Conservation (phyloP, 148 eudicot genomes). For the Chenopodium quinoa region DNA sequence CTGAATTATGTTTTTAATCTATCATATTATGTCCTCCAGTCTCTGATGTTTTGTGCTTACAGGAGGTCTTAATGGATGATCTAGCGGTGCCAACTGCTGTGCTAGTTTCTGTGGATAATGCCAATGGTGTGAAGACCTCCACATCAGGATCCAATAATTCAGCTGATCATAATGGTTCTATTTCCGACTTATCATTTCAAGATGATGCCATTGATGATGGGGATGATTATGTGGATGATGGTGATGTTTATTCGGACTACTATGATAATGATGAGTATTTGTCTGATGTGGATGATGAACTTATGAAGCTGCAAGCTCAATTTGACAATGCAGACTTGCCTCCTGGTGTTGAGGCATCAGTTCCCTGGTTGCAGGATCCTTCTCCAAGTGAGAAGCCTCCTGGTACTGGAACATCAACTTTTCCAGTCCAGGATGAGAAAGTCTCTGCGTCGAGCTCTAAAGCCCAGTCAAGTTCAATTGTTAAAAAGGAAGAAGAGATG, state of each 20-base stretch:
- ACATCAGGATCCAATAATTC: slow-evolving; percentile 42
- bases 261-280: slow-evolving; percentile 34
- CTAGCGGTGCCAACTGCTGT: slow-evolving; percentile 23
- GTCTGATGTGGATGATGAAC: slow-evolving; percentile 33
- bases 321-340: slow-evolving; percentile 85
- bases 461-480: slow-evolving; percentile 36
- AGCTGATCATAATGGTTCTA: slow-evolving; percentile 37
- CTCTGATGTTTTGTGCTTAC: slow-evolving; percentile 1
- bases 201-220: slow-evolving; percentile 43
- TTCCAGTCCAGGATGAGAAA: slow-evolving; percentile 14
- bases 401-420: slow-evolving; percentile 23
- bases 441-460: slow-evolving; percentile 39
- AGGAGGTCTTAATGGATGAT: slow-evolving; percentile 38
- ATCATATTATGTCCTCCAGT: not conserved
- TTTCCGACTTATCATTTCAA: slow-evolving; percentile 45
- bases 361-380: slow-evolving; percentile 58
- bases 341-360: slow-evolving; percentile 82
- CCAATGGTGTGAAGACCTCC: slow-evolving; percentile 29
- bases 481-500: slow-evolving; percentile 39
- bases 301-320: slow-evolving; percentile 68
- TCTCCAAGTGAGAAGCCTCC: slow-evolving; percentile 28
- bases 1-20: not conserved
- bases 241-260: slow-evolving; percentile 33
- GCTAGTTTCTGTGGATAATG: slow-evolving; percentile 15
- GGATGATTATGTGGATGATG: slow-evolving; percentile 40